Base-by-base conservation (phyloP, 305 asterid species). In the Solanum hybrid region DNA sequence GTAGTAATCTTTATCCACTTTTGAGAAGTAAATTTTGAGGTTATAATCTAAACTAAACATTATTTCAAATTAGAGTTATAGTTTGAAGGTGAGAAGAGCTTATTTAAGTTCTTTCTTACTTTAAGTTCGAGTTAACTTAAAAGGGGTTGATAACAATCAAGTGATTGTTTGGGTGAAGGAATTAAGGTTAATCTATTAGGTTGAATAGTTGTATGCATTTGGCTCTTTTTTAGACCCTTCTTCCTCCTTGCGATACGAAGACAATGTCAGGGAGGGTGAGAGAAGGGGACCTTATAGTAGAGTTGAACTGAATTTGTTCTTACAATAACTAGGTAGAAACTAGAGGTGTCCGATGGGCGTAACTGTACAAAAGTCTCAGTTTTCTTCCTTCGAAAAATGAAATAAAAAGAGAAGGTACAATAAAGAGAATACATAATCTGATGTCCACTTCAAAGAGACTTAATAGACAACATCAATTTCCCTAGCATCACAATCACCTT, bases 401-500 rank as follows among this genome's bases (percentile, higher is more conserved):
- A 41, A 41, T 13, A 14, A 75, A 29, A 27, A 13, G 76, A 5
- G 76, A 24, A 12, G 29, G 33, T 31, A 29, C 22, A 75, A 75
- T 10, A 27, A 13, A 73, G 7, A 73, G 34, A 73, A 27, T 26
- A 73, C 1, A 73, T 26, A 73, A 73, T 26, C 34, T 26, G 78
- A 73, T 73, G 79, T 27, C 34, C 91, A 79, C 79, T 72, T 87
- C n/a, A 22, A 82, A 68, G 70, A 26, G 26, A 6, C 29, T 89
- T 90, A 90, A 85, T 91, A 93, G 84, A 61, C 41, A 37, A 93
- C 8, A 76, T 45, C 89, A 41, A 93, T 91, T 78, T 45, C 89
- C 90, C 90, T 88, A 12, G 33, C 68, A 72, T 73, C 95, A 92
- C 89, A 70, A 70, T 91, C 94, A 80, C 94, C 95, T 89, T 90